Evolutionary conservation across 208 protist genomes (phyloP), one percentile per base, ranked within the genome.

Genomic region (Crithidia brevicula): DNA sequence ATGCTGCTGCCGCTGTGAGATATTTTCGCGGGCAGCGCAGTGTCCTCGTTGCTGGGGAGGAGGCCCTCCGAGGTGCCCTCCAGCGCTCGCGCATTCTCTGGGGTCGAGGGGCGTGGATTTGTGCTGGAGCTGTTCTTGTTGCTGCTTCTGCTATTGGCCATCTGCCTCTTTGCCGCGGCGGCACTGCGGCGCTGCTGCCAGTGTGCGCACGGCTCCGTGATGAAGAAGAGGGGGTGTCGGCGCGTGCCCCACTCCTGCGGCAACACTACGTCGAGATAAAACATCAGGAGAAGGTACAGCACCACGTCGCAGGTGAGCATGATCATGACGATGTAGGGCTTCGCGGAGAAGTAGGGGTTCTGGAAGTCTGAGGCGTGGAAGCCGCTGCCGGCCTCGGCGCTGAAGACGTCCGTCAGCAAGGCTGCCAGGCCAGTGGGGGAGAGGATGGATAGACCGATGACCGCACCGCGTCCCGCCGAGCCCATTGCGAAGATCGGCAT

Each of bases 201-300:
- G 34, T 25, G 4, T 25, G 71, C 60, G 36, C 25, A 20, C 64
- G 46, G 62, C 66, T 70, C 75, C 23, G 85, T 40, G 28, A 89
- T 71, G 57, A 85, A 91, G 72, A 95, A 93, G 33, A 88, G 64
- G 18, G 82, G 82, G 64, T 88, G 75, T 47, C 72, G 72, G 18
- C 52, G 51, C 2, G 74, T 81, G 27, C 89, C 86, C 78, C 74
- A 85, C 54, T 85, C 74, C 49, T 73, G 59, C 25, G 86, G 89
- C 42, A 93, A 62, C 40, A 95, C 87, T 3, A 54, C 66, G 15
- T 95, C 87, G 18, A 95, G 63, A 72, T 95, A 95, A 23, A 81
- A 5, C 63, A 76, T 72, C 30, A 89, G 70, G 7, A 88, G 28
- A n/a, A 78, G 36, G 67, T 88, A 89, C n/a, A 89, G 18, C 6